These are phyloP conservation scores for Apiospora hydei DNA, from an alignment of 2,329 filamentous ascomycete genomes.

Conservation along the genomic window DNA sequence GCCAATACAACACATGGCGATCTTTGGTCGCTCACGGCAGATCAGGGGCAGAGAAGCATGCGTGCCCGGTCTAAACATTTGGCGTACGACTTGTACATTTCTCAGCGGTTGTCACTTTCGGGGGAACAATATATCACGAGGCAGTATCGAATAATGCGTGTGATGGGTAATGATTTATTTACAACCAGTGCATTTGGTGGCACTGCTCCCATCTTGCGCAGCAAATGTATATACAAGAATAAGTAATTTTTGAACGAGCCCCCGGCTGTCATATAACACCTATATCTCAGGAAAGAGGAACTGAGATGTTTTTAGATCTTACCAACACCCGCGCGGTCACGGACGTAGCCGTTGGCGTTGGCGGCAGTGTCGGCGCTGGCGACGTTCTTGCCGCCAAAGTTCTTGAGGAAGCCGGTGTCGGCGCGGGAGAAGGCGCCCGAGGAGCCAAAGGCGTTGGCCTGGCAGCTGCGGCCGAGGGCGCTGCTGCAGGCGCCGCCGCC, in stretches of 20 bases:
- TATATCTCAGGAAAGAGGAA: not conserved
- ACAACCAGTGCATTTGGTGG: not conserved
- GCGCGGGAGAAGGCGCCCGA: constrained; percentile 27
- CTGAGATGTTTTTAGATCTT: constrained; percentile 23
- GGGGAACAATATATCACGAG: no score
- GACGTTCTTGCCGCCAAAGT: constrained; percentile 30
- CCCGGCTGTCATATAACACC: not conserved
- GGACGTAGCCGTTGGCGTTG: constrained; percentile 24
- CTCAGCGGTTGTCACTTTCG: no score
- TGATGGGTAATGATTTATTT: constrained; percentile 3
- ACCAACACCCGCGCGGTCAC: constrained; percentile 26
- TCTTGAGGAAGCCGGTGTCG: constrained; percentile 27
- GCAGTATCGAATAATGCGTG: not conserved
- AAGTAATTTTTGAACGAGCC: not conserved
- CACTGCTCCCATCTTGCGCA: not conserved
- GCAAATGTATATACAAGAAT: constrained; percentile 20
- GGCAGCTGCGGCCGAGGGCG: constrained; percentile 28
- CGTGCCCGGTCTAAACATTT: no score
- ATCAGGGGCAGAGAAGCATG: not conserved
- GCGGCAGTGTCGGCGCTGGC: constrained; percentile 25
- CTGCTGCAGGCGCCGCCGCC: constrained; percentile 27
- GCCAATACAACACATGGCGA: not conserved
- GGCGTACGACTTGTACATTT: not conserved
- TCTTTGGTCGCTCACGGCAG: not conserved
- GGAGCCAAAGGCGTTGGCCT: constrained; percentile 27